These are phyloP conservation scores for Mikania micrantha DNA, from an alignment of 129 eudicot genomes.

Conservation along the genomic window DNA sequence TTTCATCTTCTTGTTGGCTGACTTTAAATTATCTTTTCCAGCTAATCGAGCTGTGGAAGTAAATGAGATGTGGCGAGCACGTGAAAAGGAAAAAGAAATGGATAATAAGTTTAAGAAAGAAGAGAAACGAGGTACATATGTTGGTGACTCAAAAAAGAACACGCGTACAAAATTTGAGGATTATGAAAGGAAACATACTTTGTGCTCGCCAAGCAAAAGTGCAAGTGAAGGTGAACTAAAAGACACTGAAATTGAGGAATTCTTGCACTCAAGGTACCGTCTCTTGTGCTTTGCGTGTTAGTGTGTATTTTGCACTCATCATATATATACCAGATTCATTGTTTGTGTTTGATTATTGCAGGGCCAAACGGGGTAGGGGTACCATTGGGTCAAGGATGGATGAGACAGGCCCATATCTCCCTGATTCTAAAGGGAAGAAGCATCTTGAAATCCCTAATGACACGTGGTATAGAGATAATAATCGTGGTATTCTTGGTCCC, in stretches of 20 bases:
- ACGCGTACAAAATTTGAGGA: conserved; percentile 28
- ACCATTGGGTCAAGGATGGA: conserved; percentile 93
- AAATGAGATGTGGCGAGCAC: conserved; percentile 93
- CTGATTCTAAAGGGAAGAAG: conserved; percentile 32
- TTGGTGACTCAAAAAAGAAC: conserved; percentile 25
- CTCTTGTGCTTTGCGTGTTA: not conserved
- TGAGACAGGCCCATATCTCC: conserved; percentile 86
- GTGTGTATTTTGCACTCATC: too few species aligned
- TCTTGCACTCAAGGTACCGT: conserved; percentile 65
- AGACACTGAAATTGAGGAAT: conserved; percentile 75
- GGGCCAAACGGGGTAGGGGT: conserved; percentile 91
- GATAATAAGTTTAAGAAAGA: conserved; percentile 36
- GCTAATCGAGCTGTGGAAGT: conserved; percentile 85
- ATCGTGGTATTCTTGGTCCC: conserved; percentile 45
- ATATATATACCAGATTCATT: not conserved
- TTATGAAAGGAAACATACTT: conserved; percentile 17
- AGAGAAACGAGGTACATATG: conserved; percentile 25
- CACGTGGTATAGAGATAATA: conserved; percentile 15
- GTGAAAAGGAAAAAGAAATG: conserved; percentile 74
- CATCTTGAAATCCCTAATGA: conserved; percentile 6
- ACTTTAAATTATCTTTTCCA: conserved; percentile 10
- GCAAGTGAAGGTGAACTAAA: conserved; percentile 43
- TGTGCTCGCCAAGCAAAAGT: conserved; percentile 45
- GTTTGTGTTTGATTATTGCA: conserved; percentile 22
- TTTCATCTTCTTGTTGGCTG: not conserved